Percentiles rank a stretch among this genome's conserved stretches.
These are phyloP conservation scores for Chalciporus piperatus DNA, from an alignment of 768 basidiomycete genomes.

Conservation along the genomic window DNA sequence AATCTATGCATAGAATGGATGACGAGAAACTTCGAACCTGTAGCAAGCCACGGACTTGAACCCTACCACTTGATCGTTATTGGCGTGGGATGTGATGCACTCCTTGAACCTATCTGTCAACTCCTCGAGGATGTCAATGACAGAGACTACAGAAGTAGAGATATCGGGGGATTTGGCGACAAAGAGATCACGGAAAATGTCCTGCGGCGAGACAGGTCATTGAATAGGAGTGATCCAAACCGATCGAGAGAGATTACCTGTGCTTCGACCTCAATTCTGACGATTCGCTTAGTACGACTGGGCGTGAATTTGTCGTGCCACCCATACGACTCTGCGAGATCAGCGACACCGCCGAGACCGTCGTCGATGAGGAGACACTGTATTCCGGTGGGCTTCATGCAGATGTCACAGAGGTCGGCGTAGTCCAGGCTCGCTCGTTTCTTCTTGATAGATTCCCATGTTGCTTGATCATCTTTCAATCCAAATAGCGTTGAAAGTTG, in stretches of 20 bases:
- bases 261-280: conserved; percentile 68
- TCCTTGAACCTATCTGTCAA: conserved; percentile 38
- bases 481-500: conserved; percentile 54
- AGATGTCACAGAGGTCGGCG: conserved; percentile 51
- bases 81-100: conserved; percentile 37
- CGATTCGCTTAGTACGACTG: conserved; percentile 55
- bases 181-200: conserved; percentile 24
- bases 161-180: conserved; percentile 1
- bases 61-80: conserved; percentile 50
- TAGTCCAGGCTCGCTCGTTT: conserved; percentile 47
- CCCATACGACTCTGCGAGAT: conserved; percentile 45
- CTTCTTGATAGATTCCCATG: conserved; percentile 62
- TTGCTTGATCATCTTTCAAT: conserved; percentile 31
- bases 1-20: too few relatives aligned
- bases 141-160: conserved; percentile 13
- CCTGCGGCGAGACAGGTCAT: conserved; percentile 6
- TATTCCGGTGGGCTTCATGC: conserved; percentile 55
- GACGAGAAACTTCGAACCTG: conserved; percentile 25
- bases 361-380: conserved; percentile 74
- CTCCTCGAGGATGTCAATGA: conserved; percentile 9
- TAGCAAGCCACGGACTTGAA: conserved; percentile 82
- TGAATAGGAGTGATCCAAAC: neutral
- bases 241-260: conserved; percentile 44
- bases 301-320: conserved; percentile 65
- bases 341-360: conserved; percentile 48